Evolutionary conservation across 1,284 basidiomycete species (phyloP), one percentile per base, ranked within the genome.

Genomic region (Butyriboletus appendiculatus): DNA sequence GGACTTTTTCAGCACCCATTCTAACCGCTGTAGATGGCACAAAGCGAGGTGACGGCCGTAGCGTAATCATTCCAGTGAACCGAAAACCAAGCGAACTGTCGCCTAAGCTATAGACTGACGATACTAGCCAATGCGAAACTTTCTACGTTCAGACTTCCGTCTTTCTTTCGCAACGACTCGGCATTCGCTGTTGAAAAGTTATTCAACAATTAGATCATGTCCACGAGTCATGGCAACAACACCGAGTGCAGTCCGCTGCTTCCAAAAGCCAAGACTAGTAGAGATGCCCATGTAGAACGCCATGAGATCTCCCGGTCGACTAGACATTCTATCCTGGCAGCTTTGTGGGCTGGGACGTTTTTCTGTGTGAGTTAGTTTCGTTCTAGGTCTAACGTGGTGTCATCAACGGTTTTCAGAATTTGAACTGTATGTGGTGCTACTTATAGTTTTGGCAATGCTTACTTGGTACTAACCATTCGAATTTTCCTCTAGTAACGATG

Each of bases 271-370:
- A 52, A 52, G 14, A 15, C 22, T 5, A 30, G 28, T 22, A 40
- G 42, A 20, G 39, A 46, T 28, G 10, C 15, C 12, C 14, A 18
- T 20, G 41, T 34, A 16, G 50, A 35, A 24, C 60, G 40, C 24
- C 58, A 58, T 22, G 39, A 50, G 15, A 43, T 61, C n/a, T 33
- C 59, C 18, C 37, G 16, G 5, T 30, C 50, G 11, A 58, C 45
- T 20, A 49, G 50, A 32, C 34, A 50, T 24, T 45, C 24, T n/a
- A 63, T 63, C 18, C 48, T 61, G 24, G 50, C 28, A 15, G 48
- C 55, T 6, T 41, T 61, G 41, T 63, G 62, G 49, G 37, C 41
- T 0, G 62, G 59, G 14, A 64, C 57, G 3, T 66, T 66, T 47
- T 39, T 63, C 2, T 64, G 56, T 42, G 62, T 63, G 48, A 62